These are phyloP conservation scores for Secale cereale DNA, from an alignment of 176 grass and related monocot species.

Conservation along the genomic window DNA sequence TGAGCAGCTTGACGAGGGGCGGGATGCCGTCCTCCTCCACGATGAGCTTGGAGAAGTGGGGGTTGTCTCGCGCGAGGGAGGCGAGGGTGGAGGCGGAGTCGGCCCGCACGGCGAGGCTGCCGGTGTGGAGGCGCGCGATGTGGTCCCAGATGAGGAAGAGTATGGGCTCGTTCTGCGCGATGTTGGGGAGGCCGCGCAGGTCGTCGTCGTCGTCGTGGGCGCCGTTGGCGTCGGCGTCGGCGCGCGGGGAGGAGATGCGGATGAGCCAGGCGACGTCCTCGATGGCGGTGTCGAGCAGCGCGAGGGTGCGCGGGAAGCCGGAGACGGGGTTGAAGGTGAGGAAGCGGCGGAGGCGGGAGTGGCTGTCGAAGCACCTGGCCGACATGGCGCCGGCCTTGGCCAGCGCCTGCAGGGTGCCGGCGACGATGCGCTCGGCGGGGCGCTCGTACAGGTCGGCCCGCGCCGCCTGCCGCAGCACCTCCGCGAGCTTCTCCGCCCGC, in stretches of 20 bases:
- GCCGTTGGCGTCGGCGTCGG: slow-evolving; percentile 24
- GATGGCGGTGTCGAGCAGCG: slow-evolving; percentile 72
- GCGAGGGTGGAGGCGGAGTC: slow-evolving; percentile 61
- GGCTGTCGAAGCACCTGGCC: slow-evolving; percentile 58
- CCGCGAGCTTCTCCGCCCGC: slow-evolving; percentile 61
- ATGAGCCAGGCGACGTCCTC: slow-evolving; percentile 87
- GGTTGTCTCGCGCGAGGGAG: slow-evolving; percentile 61
- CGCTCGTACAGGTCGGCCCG: slow-evolving; percentile 81
- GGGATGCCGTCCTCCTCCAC: slow-evolving; percentile 85
- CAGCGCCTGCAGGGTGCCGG: slow-evolving; percentile 51
- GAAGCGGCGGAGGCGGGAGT: slow-evolving; percentile 63
- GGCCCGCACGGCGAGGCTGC: slow-evolving; percentile 45
- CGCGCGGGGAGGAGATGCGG: slow-evolving; percentile 53
- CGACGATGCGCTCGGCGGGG: slow-evolving; percentile 62
- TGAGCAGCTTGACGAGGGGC: slow-evolving; percentile 73
- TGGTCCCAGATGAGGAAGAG: slow-evolving; percentile 70
- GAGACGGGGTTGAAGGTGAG: slow-evolving; percentile 67
- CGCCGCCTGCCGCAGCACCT: slow-evolving; percentile 84
- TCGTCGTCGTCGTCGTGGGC: slow-evolving; percentile 23
- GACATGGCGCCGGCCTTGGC: slow-evolving; percentile 50
- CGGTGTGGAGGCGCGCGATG: slow-evolving; percentile 67
- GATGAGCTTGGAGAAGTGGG: slow-evolving; percentile 74
- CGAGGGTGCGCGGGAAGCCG: slow-evolving; percentile 51
- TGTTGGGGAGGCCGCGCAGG: slow-evolving; percentile 62
- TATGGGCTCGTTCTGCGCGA: slow-evolving; percentile 71